A percentile compares a stretch with the other conserved stretches of the same genome.
These are phyloP conservation scores for Staphylotrichum longicolle DNA, from an alignment of 495 filamentous ascomycete genomes.

Conservation along the genomic window DNA sequence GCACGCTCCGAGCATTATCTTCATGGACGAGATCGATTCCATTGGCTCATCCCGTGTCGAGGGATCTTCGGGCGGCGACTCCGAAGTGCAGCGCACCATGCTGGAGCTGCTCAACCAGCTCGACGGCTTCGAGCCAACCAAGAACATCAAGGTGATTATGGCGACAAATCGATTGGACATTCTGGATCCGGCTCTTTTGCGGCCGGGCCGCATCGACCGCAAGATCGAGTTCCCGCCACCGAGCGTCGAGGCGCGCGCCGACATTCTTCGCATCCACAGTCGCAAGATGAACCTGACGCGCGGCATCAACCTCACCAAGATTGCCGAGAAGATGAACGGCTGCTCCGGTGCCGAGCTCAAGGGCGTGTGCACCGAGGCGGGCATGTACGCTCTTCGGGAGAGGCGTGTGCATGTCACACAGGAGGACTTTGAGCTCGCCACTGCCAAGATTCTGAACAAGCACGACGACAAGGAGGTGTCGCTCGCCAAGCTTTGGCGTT, in stretches of 20 bases:
- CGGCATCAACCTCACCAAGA: slow-evolving; percentile 96
- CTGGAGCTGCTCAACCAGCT: slow-evolving; percentile 96
- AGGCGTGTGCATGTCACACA: slow-evolving; percentile 96
- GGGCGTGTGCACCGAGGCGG: slow-evolving; percentile 94
- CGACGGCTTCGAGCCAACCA: slow-evolving; percentile 98
- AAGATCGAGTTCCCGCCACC: slow-evolving; percentile 99
- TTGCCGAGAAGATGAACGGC: slow-evolving; percentile 99
- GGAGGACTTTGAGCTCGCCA: slow-evolving; percentile 98
- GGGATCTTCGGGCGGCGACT: slow-evolving; percentile 89
- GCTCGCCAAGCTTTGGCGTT: slow-evolving; percentile 40
- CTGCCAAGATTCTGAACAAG: slow-evolving; percentile 99
- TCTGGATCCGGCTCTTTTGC: slow-evolving; percentile 87
- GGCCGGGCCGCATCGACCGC: slow-evolving; percentile 93
- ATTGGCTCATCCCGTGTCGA: slow-evolving; percentile 98
- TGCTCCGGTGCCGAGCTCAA: slow-evolving; percentile 96
- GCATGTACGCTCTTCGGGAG: slow-evolving; percentile 96
- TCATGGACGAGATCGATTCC: slow-evolving; percentile 99
- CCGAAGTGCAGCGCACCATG: slow-evolving; percentile 99
- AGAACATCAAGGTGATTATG: slow-evolving; percentile 99
- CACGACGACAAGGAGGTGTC: slow-evolving; percentile 93
- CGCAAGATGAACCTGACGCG: slow-evolving; percentile 97
- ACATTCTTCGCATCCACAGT: slow-evolving; percentile 96
- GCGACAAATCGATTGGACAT: slow-evolving; percentile 98
- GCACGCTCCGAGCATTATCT: slow-evolving; percentile 99
- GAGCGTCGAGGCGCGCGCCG: slow-evolving; percentile 93